These are phyloP conservation scores for Diaporthe ilicicola DNA, from an alignment of 2,329 filamentous ascomycete species.

Conservation along the genomic window DNA sequence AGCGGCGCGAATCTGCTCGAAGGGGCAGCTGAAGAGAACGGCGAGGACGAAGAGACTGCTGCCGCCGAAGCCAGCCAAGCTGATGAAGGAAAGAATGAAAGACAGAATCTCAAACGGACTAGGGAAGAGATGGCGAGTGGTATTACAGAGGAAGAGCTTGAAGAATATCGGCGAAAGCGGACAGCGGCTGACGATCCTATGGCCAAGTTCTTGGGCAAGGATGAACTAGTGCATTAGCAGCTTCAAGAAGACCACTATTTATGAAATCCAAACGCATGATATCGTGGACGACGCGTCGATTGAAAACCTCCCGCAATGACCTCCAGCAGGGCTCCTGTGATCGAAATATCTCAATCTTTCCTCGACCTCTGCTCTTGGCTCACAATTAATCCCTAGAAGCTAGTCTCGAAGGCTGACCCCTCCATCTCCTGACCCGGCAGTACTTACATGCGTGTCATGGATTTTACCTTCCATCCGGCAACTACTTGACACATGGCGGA, in stretches of 20 bases:
- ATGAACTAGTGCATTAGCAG: conserved; percentile 64
- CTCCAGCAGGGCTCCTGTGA: neutral
- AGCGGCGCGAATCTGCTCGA: conserved; percentile 54
- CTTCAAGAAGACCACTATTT: conserved; percentile 21
- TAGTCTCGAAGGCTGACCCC: too few relatives aligned
- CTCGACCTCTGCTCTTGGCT: too few relatives aligned
- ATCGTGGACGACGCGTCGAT: conserved; percentile 18
- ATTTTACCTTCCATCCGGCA: neutral
- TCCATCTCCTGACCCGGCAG: too few relatives aligned
- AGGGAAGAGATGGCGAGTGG: conserved; percentile 81
- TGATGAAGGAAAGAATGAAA: conserved; percentile 38
- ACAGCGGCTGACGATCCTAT: conserved; percentile 84
- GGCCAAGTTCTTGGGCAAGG: conserved; percentile 80
- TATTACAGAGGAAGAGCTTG: conserved; percentile 84
- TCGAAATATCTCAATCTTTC: neutral
- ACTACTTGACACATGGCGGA: too few relatives aligned
- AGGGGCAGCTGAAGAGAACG: conserved; percentile 38
- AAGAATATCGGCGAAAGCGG: conserved; percentile 82
- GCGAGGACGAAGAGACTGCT: conserved; percentile 40
- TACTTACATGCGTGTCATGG: too few relatives aligned
- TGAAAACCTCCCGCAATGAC: neutral
- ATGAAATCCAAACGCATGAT: conserved; percentile 30
- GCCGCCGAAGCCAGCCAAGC: conserved; percentile 42
- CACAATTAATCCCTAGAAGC: too few relatives aligned
- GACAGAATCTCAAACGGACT: conserved; percentile 71